Conservation (phyloP, 306 rosid species). For the Quercus variabilis region DNA sequence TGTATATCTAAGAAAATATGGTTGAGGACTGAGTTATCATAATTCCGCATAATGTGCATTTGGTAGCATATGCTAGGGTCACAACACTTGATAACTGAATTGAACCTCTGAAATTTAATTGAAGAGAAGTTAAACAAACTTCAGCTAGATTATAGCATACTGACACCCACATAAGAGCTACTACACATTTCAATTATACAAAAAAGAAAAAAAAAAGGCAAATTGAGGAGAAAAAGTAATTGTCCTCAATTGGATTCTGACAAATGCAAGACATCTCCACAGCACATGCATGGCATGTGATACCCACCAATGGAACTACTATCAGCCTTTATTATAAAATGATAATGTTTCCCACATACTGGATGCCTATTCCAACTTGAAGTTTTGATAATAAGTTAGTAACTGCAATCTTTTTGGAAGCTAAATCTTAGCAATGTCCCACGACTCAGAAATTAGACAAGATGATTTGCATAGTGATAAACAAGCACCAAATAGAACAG, state of each 20-base stretch:
- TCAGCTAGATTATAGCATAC: no score
- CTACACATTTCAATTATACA: not conserved
- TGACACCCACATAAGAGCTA: not conserved
- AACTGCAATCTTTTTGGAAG: not conserved
- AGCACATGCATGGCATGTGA: constrained; percentile 95
- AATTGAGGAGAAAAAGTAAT: not conserved
- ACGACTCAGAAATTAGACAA: not conserved
- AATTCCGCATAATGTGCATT: no score
- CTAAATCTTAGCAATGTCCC: not conserved
- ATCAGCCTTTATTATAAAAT: constrained; percentile 86
- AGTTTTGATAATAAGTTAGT: constrained; percentile 2
- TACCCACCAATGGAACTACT: constrained; percentile 93
- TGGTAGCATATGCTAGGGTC: no score
- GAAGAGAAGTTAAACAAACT: no score
- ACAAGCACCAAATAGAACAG: not conserved
- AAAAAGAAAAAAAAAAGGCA: not conserved
- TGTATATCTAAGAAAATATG: no score
- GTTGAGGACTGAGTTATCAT: no score
- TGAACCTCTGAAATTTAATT: no score
- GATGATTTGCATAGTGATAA: not conserved
- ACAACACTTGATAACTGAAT: no score
- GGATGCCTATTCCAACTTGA: constrained; percentile 97
- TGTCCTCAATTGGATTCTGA: constrained; percentile 91
- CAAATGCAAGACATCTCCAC: constrained; percentile 88
- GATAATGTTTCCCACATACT: constrained; percentile 86